A percentile compares a stretch with the other conserved stretches of the same genome.
These are phyloP conservation scores for Fremontodendron californicum DNA, from an alignment of 345 rosid genomes.

Conservation along the genomic window DNA sequence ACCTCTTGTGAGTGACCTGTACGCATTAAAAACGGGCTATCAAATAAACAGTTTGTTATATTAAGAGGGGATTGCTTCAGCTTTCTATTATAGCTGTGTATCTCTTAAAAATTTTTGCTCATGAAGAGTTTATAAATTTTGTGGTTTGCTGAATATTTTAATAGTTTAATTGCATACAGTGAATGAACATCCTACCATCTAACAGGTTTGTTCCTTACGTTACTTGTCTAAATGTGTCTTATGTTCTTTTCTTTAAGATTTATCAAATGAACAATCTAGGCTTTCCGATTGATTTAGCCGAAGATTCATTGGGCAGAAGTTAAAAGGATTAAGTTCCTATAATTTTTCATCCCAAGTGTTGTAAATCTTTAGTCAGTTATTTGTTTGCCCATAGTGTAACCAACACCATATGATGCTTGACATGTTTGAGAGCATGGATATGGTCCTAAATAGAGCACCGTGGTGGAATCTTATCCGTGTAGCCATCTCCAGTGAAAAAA, in stretches of 20 bases:
- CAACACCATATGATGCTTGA: background rate
- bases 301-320: background rate
- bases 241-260: background rate
- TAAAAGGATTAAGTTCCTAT: background rate
- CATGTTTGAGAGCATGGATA: background rate
- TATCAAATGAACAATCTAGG: background rate
- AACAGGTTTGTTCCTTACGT: background rate
- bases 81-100: background rate
- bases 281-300: background rate
- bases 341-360: background rate
- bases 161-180: background rate
- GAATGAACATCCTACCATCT: background rate
- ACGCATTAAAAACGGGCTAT: background rate
- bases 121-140: background rate
- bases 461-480: background rate
- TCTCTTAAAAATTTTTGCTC: background rate
- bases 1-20: background rate
- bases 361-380: background rate
- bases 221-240: background rate
- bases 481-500: background rate
- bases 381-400: background rate
- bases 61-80: background rate
- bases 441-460: background rate
- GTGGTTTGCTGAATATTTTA: background rate
- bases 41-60: background rate